Base-by-base conservation (phyloP, 2,329 filamentous ascomycete genomes). In the Rutstroemia sp. region DNA sequence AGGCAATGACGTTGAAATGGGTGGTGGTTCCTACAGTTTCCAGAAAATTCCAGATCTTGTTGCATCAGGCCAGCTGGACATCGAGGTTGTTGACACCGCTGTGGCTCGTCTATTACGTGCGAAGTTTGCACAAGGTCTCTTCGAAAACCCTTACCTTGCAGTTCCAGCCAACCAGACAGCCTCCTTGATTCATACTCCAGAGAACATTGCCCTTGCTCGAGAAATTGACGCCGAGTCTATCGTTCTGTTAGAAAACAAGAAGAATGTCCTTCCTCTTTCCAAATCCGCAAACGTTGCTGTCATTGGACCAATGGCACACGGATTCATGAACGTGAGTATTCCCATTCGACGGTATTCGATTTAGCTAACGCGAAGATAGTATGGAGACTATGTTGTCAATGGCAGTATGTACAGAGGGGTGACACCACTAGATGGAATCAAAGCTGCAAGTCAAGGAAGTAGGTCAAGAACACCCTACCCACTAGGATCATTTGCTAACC, bases 221-320 rank as follows among this genome's bases (percentile, higher is more conserved):
- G 75, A 84, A 54, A 79, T 96, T 21, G 91, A 89, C 5, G 85
- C 84, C 0, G 89, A 95, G 67, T 89, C 88, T 14, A 88, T 86
- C 12, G 86, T 92, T 0, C 69, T 95, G 54, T 77, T 96, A 40
- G 95, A 95, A 73, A 96, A 96, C 60, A 74, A 78, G 5, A 77
- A 80, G 38, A 72, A 76, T 17, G 71, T 87, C 2, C 75, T 91
- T 6, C 87, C 87, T 1, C 73, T 91, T 25, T 72, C 76, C 60
- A 88, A 86, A 66, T 76, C 79, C 7, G 84, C 83, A n/a, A 83
- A 80, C 16, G 76, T 89, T 57, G 86, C 86, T 4, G 83, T 90
- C 16, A 87, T 90, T 63, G 87, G 87, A 0, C 86, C 86, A 2
- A 89, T 90, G 82, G 86, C 83, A 1, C 79, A 86, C 62, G 83